Evolutionary conservation across 2,329 filamentous ascomycete genomes (phyloP).

Genomic region (Aspergillus puulaauensis): DNA sequence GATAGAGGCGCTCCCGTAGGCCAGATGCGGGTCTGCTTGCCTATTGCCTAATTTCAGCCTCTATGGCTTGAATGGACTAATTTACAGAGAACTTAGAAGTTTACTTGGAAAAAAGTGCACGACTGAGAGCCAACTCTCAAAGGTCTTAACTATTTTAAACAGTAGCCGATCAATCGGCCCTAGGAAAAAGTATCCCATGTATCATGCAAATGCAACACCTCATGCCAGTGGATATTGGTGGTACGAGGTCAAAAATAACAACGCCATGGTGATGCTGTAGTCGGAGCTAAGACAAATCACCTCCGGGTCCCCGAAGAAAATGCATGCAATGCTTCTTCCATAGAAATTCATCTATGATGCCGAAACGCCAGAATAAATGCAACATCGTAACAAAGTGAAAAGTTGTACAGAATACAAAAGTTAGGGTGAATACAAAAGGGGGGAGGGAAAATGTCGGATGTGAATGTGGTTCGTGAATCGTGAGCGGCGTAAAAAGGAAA

Average conservation of each 20-base stretch:
- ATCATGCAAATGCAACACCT: slow-evolving; percentile 27
- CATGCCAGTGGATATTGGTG: not conserved
- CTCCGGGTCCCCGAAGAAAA: slow-evolving; percentile 12
- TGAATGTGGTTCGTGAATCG: slow-evolving; percentile 27
- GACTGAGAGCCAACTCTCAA: not conserved
- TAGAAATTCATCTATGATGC: slow-evolving; percentile 13
- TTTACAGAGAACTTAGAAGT: not conserved
- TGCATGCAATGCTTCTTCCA: slow-evolving; percentile 6
- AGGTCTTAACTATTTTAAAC: not conserved
- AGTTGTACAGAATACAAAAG: slow-evolving; percentile 19
- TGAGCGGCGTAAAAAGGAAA: slow-evolving; percentile 18
- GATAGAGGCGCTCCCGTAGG: too few relatives aligned
- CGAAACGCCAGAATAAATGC: slow-evolving; percentile 24
- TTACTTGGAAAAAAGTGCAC: not conserved
- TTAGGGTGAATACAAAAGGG: not conserved
- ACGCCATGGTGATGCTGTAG: slow-evolving; percentile 17
- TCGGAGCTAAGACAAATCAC: slow-evolving; percentile 4
- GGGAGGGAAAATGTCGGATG: slow-evolving; percentile 17
- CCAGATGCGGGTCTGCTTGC: too few relatives aligned
- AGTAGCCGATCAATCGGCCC: not conserved
- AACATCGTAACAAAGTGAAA: slow-evolving; percentile 13
- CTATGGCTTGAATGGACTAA: too few relatives aligned
- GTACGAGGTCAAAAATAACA: slow-evolving; percentile 3
- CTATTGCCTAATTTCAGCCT: too few relatives aligned
- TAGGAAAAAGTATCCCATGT: slow-evolving; percentile 1